Conservation (phyloP, 805 yeast genomes). For the Tetrapisispora iriomotensis region DNA sequence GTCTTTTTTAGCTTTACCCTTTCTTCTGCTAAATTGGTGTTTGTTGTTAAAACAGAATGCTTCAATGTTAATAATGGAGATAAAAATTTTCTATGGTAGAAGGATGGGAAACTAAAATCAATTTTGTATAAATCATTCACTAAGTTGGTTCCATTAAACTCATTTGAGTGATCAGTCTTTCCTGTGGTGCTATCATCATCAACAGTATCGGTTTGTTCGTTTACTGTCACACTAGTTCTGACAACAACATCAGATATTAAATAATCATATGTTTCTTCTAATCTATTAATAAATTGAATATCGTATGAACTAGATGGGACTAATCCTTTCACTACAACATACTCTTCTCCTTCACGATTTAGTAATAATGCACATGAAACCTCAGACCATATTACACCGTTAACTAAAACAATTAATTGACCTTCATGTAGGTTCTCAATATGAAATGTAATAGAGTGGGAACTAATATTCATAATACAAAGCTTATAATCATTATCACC, state of each 20-base stretch:
- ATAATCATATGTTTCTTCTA: slow-evolving; percentile 27
- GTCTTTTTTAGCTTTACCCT: slow-evolving; percentile 46
- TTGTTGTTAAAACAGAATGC: slow-evolving; percentile 55
- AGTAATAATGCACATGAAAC: slow-evolving; percentile 38
- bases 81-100: slow-evolving; percentile 31
- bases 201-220: slow-evolving; percentile 29
- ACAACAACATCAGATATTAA: slow-evolving; percentile 33
- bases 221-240: slow-evolving; percentile 32
- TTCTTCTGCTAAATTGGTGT: slow-evolving; percentile 48
- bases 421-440: slow-evolving; percentile 36
- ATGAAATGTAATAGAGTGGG: slow-evolving; percentile 43
- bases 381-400: slow-evolving; percentile 64
- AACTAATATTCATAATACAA: slow-evolving; percentile 42
- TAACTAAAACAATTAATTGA: slow-evolving; percentile 40
- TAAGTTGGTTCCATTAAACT: neutral
- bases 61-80: slow-evolving; percentile 58
- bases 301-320: slow-evolving; percentile 58
- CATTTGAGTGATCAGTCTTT: slow-evolving; percentile 1
- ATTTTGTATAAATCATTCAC: slow-evolving; percentile 14
- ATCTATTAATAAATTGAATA: slow-evolving; percentile 35
- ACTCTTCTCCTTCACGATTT: slow-evolving; percentile 36
- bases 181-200: neutral
- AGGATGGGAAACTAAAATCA: slow-evolving; percentile 28
- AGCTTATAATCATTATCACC: slow-evolving; percentile 28
- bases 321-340: slow-evolving; percentile 53